A percentile compares a stretch with the other conserved stretches of the same genome.
Conservation (phyloP, 1,284 basidiomycete species). For the Fomitopsis pinicola region DNA sequence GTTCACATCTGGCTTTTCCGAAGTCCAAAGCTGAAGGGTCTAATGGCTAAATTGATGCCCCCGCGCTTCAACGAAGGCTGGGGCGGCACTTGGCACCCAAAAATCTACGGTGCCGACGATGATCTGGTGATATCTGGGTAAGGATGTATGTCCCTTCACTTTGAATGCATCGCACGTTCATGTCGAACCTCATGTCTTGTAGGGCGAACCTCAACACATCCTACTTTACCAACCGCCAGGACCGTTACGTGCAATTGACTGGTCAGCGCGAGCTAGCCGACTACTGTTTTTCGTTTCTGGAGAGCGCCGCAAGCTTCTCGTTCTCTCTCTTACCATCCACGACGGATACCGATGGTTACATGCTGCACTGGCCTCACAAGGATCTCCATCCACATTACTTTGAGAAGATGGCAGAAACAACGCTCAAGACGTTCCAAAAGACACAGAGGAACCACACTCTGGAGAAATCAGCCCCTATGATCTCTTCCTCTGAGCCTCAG, state of each 20-base stretch:
- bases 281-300: slow-evolving; percentile 82
- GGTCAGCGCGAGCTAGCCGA: slow-evolving; percentile 63
- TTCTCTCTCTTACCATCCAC: slow-evolving; percentile 51
- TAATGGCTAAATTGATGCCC: slow-evolving; percentile 78
- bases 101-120: slow-evolving; percentile 93
- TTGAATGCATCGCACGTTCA: not conserved
- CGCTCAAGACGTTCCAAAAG: slow-evolving; percentile 49
- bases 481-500: not conserved
- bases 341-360: slow-evolving; percentile 30
- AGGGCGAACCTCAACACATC: slow-evolving; percentile 95
- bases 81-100: slow-evolving; percentile 93
- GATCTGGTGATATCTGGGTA: slow-evolving; percentile 92
- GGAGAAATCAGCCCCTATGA: not conserved
- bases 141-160: slow-evolving; percentile 28
- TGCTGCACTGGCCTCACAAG: slow-evolving; percentile 54
- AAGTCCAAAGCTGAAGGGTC: slow-evolving; percentile 78
- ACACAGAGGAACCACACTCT: slow-evolving; percentile 28
- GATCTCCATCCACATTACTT: slow-evolving; percentile 57
- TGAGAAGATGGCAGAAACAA: slow-evolving; percentile 44
- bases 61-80: slow-evolving; percentile 96
- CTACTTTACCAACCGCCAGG: slow-evolving; percentile 94
- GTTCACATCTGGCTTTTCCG: slow-evolving; percentile 81
- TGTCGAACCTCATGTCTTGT: not conserved
- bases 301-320: slow-evolving; percentile 69
- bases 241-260: slow-evolving; percentile 84